phyloP scores from a whole-genome alignment of 768 basidiomycete genomes.

The Collybia sp. region DNA sequence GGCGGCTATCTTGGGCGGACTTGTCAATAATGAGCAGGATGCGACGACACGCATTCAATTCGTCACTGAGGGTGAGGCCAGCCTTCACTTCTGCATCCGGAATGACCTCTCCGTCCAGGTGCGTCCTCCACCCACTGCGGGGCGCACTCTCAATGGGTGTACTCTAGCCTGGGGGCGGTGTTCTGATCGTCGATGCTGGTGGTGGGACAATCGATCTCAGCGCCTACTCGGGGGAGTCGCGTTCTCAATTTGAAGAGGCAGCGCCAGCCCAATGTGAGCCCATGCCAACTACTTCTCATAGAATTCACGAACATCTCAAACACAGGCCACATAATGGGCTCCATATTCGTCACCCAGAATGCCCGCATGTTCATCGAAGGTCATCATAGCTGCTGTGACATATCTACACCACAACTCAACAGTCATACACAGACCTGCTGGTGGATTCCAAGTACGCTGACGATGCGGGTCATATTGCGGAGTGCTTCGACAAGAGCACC shows the following conservation, averaged over 20 bases:
- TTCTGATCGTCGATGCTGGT: constrained; percentile 49
- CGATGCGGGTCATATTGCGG: constrained; percentile 35
- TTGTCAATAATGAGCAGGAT: constrained; percentile 31
- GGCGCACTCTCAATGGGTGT: not conserved
- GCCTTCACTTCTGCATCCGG: constrained; percentile 44
- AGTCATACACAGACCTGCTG: constrained; percentile 37
- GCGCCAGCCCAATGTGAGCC: constrained; percentile 17
- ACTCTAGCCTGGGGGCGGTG: constrained; percentile 20
- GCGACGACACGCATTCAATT: constrained; percentile 37
- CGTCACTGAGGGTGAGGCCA: constrained; percentile 54
- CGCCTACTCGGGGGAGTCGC: constrained; percentile 27
- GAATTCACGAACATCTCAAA: constrained; percentile 5
- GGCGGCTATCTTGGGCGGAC: constrained; percentile 40
- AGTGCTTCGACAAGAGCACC: constrained; percentile 42
- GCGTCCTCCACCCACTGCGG: constrained; percentile 12
- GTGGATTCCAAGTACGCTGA: constrained; percentile 30
- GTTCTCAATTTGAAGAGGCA: constrained; percentile 34
- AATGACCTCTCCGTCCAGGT: constrained; percentile 28
- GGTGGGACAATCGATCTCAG: constrained; percentile 52
- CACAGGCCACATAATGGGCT: too few species aligned
- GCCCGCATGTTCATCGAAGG: constrained; percentile 28
- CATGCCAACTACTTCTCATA: constrained; percentile 10
- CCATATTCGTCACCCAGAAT: constrained; percentile 36
- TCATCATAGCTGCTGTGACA: constrained; percentile 22
- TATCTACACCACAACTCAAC: not conserved